Base-by-base conservation (phyloP, 2,329 filamentous ascomycete genomes). In the Aspergillus tamarii region DNA sequence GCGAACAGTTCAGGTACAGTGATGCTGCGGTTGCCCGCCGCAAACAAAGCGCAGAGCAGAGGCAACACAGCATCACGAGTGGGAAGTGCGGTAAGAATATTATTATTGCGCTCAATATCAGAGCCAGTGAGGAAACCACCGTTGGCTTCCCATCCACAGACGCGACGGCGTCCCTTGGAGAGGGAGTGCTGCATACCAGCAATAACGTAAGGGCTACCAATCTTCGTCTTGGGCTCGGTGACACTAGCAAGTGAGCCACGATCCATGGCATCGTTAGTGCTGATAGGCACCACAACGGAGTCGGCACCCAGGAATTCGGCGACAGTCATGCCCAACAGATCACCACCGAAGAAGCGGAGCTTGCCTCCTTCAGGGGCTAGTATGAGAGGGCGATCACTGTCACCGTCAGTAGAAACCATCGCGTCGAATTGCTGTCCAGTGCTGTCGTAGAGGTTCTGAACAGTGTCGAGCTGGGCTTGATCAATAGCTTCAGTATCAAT, bases 401-500 rank as follows among this genome's bases (percentile, higher is more conserved):
- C 74, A 39, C 74, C 74, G 57, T 76, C 74, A 0, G 74, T 76
- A 11, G 74, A 76, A 26, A 76, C 64, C 5, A 76, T 66, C 3
- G 74, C 74, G 57, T 76, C 67, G 39, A 74, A 74, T 23, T 58
- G 63, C 57, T 69, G 64, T 11, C 72, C 73, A 10, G 72, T 67
- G 41, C 64, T 57, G 48, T 67, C 59, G 56, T 63, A 70, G 26
- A 76, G 66, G 16, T 64, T 64, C 54, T 76, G 72, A 28, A 76
- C 57, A 0, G 71, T 73, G 57, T 72, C 66, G n/a, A 76, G 67
- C 46, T 76, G 74, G 14, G 70, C 69, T 50, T 72, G 69, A 55
- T 76, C 74, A 41, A 76, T 75, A 14, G 74, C 74, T 68, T 76
- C 74, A 4, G 74, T 76, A 56, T 76, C 74, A 39, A 76, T 76